These are phyloP conservation scores for Blastobotrys arbuscula DNA, from an alignment of 1,139 yeast genomes.

Conservation along the genomic window DNA sequence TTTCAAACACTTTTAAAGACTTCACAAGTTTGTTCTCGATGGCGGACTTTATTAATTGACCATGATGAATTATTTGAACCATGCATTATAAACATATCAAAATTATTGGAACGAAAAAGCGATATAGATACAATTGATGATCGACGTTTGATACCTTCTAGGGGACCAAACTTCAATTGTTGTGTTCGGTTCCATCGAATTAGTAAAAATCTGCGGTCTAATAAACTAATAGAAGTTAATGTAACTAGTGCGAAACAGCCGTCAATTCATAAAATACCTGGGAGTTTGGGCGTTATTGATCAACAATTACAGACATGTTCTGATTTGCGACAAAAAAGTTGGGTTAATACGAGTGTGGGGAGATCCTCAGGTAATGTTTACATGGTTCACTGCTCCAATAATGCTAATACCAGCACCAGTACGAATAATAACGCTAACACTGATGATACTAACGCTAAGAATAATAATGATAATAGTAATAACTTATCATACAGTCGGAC, in stretches of 20 bases:
- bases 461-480: neutral
- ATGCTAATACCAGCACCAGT: neutral
- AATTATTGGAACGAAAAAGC: neutral
- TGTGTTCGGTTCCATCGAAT: neutral
- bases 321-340: neutral
- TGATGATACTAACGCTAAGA: neutral
- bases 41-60: neutral
- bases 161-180: constrained; percentile 5
- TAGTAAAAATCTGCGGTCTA: neutral
- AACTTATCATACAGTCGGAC: neutral
- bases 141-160: neutral
- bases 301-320: neutral
- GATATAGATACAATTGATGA: constrained; percentile 7
- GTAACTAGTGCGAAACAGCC: neutral
- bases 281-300: neutral
- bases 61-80: constrained; percentile 1
- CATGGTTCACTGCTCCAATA: neutral
- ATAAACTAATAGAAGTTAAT: neutral
- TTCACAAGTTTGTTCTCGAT: neutral
- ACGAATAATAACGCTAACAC: too few species aligned
- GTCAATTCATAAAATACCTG: neutral
- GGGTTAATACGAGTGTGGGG: constrained; percentile 1
- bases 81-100: neutral
- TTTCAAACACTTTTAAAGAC: neutral
- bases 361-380: constrained; percentile 4